phyloP scores from a whole-genome alignment of 345 rosid species.

The Lagerstroemia speciosa region DNA sequence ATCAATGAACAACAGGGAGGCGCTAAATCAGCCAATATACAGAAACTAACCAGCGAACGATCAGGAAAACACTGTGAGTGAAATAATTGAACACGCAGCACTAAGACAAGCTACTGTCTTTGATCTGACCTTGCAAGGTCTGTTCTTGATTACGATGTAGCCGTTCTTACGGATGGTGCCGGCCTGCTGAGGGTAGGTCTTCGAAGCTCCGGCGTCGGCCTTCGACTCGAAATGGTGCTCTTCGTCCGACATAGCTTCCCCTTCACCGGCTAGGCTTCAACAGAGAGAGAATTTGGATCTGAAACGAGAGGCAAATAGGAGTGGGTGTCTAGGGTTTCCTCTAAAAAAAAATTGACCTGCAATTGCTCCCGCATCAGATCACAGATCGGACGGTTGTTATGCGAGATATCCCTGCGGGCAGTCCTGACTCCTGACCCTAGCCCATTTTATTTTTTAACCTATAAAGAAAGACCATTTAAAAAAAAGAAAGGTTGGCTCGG shows the following conservation, averaged over 20 bases:
- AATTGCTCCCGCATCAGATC: constrained; percentile 7
- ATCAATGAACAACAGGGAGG: neutral
- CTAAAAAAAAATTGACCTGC: neutral
- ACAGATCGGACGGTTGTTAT: neutral
- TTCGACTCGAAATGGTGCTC: constrained; percentile 40
- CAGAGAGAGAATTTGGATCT: neutral
- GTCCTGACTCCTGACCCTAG: neutral
- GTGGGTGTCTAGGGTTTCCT: constrained; percentile 8
- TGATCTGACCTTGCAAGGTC: constrained; percentile 30
- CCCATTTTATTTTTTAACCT: neutral
- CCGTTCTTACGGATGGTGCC: constrained; percentile 40
- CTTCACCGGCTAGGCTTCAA: neutral
- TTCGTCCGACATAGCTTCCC: constrained; percentile 29
- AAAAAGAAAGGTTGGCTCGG: no score
- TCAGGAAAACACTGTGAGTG: neutral
- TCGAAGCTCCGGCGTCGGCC: constrained; percentile 42
- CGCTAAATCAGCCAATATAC: neutral
- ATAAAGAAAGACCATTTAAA: no score
- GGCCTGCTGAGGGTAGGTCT: constrained; percentile 41
- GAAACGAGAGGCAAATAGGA: neutral
- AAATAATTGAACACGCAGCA: neutral
- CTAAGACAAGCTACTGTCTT: neutral
- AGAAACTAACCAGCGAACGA: neutral
- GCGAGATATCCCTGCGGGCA: neutral
- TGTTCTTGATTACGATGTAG: constrained; percentile 31